Evolutionary conservation across 768 basidiomycete genomes (phyloP).

Genomic region (Chalciporus pseudorubinellus): DNA sequence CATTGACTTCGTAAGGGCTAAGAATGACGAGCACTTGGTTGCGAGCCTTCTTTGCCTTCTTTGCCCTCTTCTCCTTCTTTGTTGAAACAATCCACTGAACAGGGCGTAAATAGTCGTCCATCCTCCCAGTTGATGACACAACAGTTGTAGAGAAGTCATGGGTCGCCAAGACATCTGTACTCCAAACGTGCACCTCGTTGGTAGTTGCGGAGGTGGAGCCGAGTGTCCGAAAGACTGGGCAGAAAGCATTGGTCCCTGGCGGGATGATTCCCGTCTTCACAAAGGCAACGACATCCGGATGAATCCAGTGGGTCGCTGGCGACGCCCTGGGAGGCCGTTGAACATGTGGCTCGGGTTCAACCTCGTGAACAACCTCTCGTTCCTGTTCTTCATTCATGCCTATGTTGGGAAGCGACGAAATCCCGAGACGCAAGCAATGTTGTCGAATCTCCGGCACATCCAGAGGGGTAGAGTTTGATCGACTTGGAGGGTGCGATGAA

Average conservation of each 20-base stretch:
- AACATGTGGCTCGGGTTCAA: constrained; percentile 38
- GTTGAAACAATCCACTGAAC: constrained; percentile 23
- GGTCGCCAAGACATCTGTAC: constrained; percentile 5
- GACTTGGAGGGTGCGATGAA: background rate
- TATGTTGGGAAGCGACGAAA: constrained; percentile 8
- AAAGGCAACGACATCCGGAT: constrained; percentile 16
- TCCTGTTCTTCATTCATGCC: constrained; percentile 45
- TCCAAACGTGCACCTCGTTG: constrained; percentile 21
- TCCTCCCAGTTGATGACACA: background rate
- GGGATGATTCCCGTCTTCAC: constrained; percentile 27
- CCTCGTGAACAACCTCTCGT: constrained; percentile 42
- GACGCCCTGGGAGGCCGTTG: constrained; percentile 31
- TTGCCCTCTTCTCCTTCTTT: background rate
- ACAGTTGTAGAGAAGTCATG: constrained; percentile 11
- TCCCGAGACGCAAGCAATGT: constrained; percentile 8
- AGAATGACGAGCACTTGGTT: constrained; percentile 30
- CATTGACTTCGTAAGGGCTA: constrained; percentile 41
- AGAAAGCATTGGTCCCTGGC: constrained; percentile 18
- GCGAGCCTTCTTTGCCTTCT: background rate
- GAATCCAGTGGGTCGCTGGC: constrained; percentile 18
- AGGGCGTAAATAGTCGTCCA: constrained; percentile 19
- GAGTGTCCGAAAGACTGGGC: constrained; percentile 11
- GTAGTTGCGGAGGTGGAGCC: background rate
- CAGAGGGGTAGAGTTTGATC: background rate
- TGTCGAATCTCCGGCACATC: constrained; percentile 5